Base-by-base conservation (phyloP, 2,329 filamentous ascomycete genomes). In the Fusarium bactridioides region DNA sequence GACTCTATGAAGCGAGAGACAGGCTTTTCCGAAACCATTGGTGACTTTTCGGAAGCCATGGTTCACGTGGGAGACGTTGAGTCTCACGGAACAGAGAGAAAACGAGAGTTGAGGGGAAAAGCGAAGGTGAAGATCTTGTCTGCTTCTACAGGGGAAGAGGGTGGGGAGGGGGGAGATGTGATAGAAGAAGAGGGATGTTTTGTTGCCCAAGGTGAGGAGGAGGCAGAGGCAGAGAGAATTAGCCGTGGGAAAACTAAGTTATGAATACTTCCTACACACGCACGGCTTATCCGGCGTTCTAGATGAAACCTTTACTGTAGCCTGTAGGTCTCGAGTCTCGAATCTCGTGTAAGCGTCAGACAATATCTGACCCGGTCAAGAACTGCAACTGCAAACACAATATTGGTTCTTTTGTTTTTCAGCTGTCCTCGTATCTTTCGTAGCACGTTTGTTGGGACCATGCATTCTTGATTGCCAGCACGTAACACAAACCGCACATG, bases 1-100 rank as follows among this genome's bases (percentile, higher is more conserved):
- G 74, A 64, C 74, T 76, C 74, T 35, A 65, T 25, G 64, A 74
- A 76, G 37, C 72, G 74, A 69, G 74, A 76, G 48, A 29, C 47
- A 38, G 60, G 45, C 64, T 76, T 76, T 54, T 76, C 74, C 12
- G 74, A 64, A 55, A 44, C 37, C 51, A 60, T 67, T 10, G 33
- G 50, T 9, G 50, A 38, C 33, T 53, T 38, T 35, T 57, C 54
- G 41, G 54, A 50, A 35, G 38, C 41, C 71, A 74, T 74, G 25
- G 27, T 40, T 64, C 51, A 67, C 43, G 51, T 55, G 19, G 23
- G 33, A 54, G 33, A 35, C 33, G 23, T 7, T 16, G 21, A 23
- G 23, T 38, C 50, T 40, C 33, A 23, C 29, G 9, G n/a, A 29
- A 51, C 29, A 31, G 50, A 48, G 44, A 21, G 43, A 44, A 40